Percentiles rank a stretch among this genome's conserved stretches.
Evolutionary conservation across 148 eudicot species (phyloP).

Genomic region (Drosera capensis): DNA sequence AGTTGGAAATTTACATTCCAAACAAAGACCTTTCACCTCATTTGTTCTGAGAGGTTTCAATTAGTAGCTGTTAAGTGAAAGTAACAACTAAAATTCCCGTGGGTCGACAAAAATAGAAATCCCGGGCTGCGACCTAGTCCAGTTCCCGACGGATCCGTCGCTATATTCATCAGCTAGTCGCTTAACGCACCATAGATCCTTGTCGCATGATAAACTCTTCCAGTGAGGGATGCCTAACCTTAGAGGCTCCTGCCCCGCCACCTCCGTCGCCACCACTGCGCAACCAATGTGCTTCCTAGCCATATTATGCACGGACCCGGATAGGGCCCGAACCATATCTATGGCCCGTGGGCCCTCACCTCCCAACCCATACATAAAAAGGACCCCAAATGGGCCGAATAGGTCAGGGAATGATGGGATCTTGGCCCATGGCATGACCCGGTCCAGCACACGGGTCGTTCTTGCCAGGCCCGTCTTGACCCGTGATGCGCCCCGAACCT

Average conservation of each 20-base stretch:
- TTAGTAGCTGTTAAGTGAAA: no score
- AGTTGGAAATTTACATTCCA: no score
- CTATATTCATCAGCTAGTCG: constrained; percentile 12
- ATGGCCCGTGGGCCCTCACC: constrained; percentile 59
- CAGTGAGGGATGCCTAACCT: constrained; percentile 60
- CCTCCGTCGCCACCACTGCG: constrained; percentile 68
- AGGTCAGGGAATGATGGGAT: constrained; percentile 72
- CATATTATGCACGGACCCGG: constrained; percentile 62
- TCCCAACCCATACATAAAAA: constrained; percentile 64
- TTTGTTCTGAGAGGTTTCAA: no score
- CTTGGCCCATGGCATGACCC: constrained; percentile 63
- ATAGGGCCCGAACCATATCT: constrained; percentile 55
- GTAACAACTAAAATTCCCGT: background rate
- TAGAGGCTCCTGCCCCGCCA: constrained; percentile 54
- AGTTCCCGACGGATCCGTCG: background rate
- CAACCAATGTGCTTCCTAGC: constrained; percentile 44
- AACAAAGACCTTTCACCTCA: no score
- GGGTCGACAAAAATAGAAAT: background rate
- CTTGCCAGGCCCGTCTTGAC: constrained; percentile 35
- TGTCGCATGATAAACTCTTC: constrained; percentile 63
- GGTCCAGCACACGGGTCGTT: constrained; percentile 56
- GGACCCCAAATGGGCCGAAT: constrained; percentile 54
- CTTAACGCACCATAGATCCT: constrained; percentile 82
- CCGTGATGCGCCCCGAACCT: constrained; percentile 61
- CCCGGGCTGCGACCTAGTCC: background rate